Evolutionary conservation across 495 filamentous ascomycete genomes (phyloP).

Genomic region (Collariella sp.): DNA sequence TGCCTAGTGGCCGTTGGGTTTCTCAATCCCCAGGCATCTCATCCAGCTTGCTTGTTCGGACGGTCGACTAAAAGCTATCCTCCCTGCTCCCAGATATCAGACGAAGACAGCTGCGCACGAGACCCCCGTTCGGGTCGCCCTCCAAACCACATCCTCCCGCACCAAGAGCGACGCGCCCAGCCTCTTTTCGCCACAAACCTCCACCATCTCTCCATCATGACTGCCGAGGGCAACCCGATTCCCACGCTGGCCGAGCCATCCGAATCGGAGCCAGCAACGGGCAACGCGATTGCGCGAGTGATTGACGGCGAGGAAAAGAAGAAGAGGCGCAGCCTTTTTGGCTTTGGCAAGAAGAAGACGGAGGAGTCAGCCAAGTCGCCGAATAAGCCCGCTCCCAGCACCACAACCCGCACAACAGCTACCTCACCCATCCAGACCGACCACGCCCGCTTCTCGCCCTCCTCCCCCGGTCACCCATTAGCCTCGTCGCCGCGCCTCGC

Average conservation of each 20-base stretch:
- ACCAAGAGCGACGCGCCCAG: not conserved
- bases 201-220: constrained; percentile 16
- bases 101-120: not conserved
- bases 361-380: constrained; percentile 39
- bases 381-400: constrained; percentile 17
- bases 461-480: constrained; percentile 44
- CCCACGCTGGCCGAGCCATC: constrained; percentile 26
- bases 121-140: not conserved
- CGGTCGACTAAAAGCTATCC: not conserved
- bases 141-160: not conserved
- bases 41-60: not conserved
- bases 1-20: constrained; percentile 17
- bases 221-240: constrained; percentile 14
- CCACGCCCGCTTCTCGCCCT: constrained; percentile 39
- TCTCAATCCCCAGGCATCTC: not conserved
- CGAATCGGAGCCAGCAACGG: constrained; percentile 22
- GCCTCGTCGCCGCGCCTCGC: constrained; percentile 51
- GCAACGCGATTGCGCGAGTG: constrained; percentile 32
- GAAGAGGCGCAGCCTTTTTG: constrained; percentile 49
- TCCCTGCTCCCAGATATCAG: not conserved
- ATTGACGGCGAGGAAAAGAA: constrained; percentile 33
- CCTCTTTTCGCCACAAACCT: not conserved
- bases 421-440: constrained; percentile 39
- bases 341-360: constrained; percentile 59
- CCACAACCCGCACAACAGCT: constrained; percentile 19